Conservation (phyloP, 257 asterid species). For the Plantago ovata region DNA sequence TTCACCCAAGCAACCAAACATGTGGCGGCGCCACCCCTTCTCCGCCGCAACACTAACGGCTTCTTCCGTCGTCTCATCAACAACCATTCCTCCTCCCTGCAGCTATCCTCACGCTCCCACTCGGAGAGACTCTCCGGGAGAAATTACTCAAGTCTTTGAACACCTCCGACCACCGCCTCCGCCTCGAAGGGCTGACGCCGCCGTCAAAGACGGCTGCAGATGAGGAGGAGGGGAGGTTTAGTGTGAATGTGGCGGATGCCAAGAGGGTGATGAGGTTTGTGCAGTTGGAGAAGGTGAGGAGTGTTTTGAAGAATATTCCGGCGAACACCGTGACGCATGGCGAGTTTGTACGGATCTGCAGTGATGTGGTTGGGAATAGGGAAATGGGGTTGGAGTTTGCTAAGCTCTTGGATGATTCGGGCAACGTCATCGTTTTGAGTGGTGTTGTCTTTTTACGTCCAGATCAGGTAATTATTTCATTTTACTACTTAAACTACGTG, state of each 20-base stretch:
- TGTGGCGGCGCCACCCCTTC: conserved; percentile 1
- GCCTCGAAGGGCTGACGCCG: conserved; percentile 26
- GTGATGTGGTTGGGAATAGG: conserved; percentile 32
- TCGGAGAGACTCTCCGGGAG: conserved; percentile 63
- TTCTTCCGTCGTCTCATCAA: conserved; percentile 42
- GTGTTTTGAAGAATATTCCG: conserved; percentile 41
- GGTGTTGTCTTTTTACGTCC: conserved; percentile 75
- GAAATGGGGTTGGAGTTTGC: conserved; percentile 63
- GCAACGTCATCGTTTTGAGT: conserved; percentile 73
- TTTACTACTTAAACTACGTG: too few species aligned
- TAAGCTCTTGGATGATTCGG: conserved; percentile 61
- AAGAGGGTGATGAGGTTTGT: conserved; percentile 46
- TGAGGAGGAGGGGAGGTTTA: conserved; percentile 18
- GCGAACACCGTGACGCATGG: conserved; percentile 49
- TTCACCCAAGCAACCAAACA: conserved; percentile 21
- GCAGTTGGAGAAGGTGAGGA: conserved; percentile 48
- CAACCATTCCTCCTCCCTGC: conserved; percentile 47
- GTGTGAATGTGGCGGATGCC: conserved; percentile 38
- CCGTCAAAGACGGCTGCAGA: conserved; percentile 10
- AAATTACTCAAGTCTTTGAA: conserved; percentile 40
- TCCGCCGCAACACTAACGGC: conserved; percentile 15
- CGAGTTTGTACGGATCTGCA: conserved; percentile 51
- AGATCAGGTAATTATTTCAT: conserved; percentile 44
- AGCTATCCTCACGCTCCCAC: conserved; percentile 47
- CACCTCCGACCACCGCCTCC: conserved; percentile 28